Evolutionary conservation across 176 grass and related monocot species (phyloP), one percentile per base, ranked within the genome.

Genomic region (Carex pumila): DNA sequence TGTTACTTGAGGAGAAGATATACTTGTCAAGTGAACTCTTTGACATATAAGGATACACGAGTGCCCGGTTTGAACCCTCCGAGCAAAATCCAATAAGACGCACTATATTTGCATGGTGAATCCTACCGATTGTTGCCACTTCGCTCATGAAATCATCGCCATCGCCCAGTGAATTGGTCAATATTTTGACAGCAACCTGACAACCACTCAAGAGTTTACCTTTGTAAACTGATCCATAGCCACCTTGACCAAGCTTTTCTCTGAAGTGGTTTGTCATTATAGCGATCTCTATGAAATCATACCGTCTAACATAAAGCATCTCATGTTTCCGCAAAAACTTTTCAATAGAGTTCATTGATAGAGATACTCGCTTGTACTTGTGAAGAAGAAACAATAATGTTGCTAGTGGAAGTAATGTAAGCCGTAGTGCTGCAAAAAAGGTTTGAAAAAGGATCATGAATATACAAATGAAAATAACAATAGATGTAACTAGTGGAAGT

Each of bases 131-230:
- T 69, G 87, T 91, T 39, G 37, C 43, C 39, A 94, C 91, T 86
- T 93, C 87, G 17, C 90, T 91, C 1, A 94, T 77, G 87, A 94
- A 94, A 57, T 93, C 91, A 36, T 89, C 87, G 5, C 89, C 84
- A 18, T 88, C 84, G 31, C 87, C 75, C 0, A 60, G 4, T 0
- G 89, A 71, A 57, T 87, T 52, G 80, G 79, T 84, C 3, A 94
- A 68, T 65, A 89, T 41, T 74, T 94, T 94, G 3, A 94, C 85
- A 8, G 87, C 91, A 2, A 94, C 87, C 19, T 30, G 1, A 53
- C 19, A 5, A 11, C 68, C 79, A 6, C 3, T 66, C 3, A 13
- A 3, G 39, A 91, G 87, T 6, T 17, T 45, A 47, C 91, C 89
- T 6, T 85, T 65, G 78, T 31, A 94, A 70, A 94, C 90, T 3